Evolutionary conservation across 805 yeast genomes (phyloP).

Genomic region (Scheffersomyces coipomensis): DNA sequence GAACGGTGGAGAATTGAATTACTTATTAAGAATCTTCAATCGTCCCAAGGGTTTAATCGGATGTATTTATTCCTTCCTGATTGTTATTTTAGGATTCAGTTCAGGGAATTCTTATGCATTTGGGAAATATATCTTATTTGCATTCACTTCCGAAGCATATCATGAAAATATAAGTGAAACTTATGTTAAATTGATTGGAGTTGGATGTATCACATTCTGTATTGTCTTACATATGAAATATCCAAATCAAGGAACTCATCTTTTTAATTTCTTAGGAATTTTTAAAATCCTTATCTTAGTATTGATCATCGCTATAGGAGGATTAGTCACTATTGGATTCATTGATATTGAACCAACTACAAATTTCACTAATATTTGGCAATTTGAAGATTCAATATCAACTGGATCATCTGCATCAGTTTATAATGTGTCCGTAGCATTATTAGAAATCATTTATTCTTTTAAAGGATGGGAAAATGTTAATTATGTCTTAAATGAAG

Average conservation of each 20-base stretch:
- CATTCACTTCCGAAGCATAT: constrained; percentile 24
- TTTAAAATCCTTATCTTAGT: constrained; percentile 52
- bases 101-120: constrained; percentile 65
- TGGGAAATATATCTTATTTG: constrained; percentile 54
- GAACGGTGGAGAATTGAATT: constrained; percentile 45
- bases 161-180: constrained; percentile 19
- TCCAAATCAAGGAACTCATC: constrained; percentile 49
- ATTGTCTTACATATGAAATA: constrained; percentile 46
- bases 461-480: constrained; percentile 74
- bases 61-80: constrained; percentile 48
- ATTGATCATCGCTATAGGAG: constrained; percentile 49
- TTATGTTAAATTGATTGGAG: constrained; percentile 48
- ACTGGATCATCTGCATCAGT: constrained; percentile 16
- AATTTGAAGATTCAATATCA: constrained; percentile 7
- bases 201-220: constrained; percentile 45
- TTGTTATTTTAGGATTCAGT: constrained; percentile 57
- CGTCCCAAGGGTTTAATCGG: constrained; percentile 34
- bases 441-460: constrained; percentile 59
- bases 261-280: constrained; percentile 55
- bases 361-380: constrained; percentile 36
- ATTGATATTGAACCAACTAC: constrained; percentile 17
- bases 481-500: constrained; percentile 59
- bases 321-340: constrained; percentile 34
- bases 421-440: constrained; percentile 55
- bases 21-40: constrained; percentile 32